phyloP scores from a whole-genome alignment of 2,329 filamentous ascomycete species.

The Dothiorella sarmentorum region DNA sequence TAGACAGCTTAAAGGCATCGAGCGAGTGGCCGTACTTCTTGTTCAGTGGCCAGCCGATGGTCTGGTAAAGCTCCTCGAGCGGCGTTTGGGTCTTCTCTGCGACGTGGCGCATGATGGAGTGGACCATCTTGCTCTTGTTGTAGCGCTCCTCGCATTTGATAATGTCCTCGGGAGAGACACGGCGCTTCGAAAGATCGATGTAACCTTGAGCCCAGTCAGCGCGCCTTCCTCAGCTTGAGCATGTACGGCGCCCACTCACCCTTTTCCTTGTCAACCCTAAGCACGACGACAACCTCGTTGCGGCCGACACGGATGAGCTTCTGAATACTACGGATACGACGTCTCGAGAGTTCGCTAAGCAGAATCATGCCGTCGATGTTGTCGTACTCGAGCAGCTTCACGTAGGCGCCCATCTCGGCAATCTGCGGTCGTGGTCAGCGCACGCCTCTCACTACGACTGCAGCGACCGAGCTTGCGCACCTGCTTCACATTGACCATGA shows the following conservation, averaged over 20 bases:
- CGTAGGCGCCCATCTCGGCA: constrained; percentile 99
- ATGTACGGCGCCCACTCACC: constrained; percentile 46
- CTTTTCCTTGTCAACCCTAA: constrained; percentile 99
- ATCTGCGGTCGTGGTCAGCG: constrained; percentile 56
- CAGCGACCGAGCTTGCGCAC: constrained; percentile 41
- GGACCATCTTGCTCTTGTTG: constrained; percentile 99
- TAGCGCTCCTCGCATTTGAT: constrained; percentile 98
- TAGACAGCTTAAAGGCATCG: constrained; percentile 98
- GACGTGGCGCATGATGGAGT: constrained; percentile 98
- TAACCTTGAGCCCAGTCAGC: constrained; percentile 57
- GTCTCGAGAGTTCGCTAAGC: constrained; percentile 91
- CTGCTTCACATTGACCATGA: constrained; percentile 99
- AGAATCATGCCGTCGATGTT: constrained; percentile 99
- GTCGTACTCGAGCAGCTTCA: constrained; percentile 98
- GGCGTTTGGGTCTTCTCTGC: constrained; percentile 93
- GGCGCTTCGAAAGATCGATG: constrained; percentile 97
- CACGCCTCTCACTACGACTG: constrained; percentile 12
- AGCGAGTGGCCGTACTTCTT: constrained; percentile 95
- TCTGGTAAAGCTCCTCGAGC: constrained; percentile 93
- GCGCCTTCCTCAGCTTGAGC: background rate
- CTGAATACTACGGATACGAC: constrained; percentile 98
- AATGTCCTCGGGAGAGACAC: constrained; percentile 96
- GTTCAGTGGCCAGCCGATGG: constrained; percentile 95
- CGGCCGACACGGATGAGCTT: constrained; percentile 97
- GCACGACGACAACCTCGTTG: constrained; percentile 97